A percentile compares a stretch with the other conserved stretches of the same genome.
These are phyloP conservation scores for Coffea canephora DNA, from an alignment of 257 asterid genomes.

Conservation along the genomic window DNA sequence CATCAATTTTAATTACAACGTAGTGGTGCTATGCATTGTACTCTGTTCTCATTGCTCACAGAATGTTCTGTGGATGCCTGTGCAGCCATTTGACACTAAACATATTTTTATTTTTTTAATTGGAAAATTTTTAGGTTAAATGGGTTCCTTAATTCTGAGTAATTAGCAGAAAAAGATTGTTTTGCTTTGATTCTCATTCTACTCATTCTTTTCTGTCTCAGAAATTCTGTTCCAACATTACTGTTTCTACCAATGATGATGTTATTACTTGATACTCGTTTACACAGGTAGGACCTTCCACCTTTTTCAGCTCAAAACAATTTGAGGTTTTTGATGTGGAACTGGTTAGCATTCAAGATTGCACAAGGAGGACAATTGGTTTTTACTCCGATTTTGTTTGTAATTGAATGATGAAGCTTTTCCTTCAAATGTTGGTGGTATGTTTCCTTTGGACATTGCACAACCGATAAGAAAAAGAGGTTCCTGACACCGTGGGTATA, in stretches of 20 bases:
- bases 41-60: neutral
- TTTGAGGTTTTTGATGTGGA: conserved; percentile 90
- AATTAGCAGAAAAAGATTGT: too few species aligned
- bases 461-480: too few species aligned
- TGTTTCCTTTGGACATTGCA: neutral
- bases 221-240: conserved; percentile 10
- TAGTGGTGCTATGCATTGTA: neutral
- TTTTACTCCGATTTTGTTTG: conserved; percentile 97
- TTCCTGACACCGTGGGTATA: neutral
- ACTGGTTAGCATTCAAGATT: conserved; percentile 75
- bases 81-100: neutral
- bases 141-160: neutral
- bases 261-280: conserved; percentile 4
- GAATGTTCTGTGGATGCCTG: neutral
- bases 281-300: conserved; percentile 90
- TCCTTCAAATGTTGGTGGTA: neutral
- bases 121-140: neutral
- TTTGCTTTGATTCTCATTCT: neutral
- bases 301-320: conserved; percentile 92
- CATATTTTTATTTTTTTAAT: neutral
- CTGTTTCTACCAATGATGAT: neutral
- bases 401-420: conserved; percentile 29
- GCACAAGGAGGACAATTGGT: conserved; percentile 85
- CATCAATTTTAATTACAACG: neutral
- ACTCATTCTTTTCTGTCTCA: neutral